These are phyloP conservation scores for Mariannaea sp. DNA, from an alignment of 2,329 filamentous ascomycete genomes.

Conservation along the genomic window DNA sequence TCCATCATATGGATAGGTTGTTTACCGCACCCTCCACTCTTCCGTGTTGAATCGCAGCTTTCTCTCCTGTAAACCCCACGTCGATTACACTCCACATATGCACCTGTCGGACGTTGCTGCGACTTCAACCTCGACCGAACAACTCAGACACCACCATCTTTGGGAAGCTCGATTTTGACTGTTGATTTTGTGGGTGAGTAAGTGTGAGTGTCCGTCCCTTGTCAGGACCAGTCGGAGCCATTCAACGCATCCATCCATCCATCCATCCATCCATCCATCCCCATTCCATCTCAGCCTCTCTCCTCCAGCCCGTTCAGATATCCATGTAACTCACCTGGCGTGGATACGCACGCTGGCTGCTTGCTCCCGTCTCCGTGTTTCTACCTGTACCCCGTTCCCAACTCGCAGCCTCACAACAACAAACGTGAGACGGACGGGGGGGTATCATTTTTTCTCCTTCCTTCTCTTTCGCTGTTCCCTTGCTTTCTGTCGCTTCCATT, in stretches of 20 bases:
- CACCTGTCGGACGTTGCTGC: constrained; percentile 32
- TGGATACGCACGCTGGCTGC: not conserved
- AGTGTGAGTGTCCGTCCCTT: no score
- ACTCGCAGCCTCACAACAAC: constrained; percentile 21
- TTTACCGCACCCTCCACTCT: constrained; percentile 25
- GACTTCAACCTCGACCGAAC: constrained; percentile 34
- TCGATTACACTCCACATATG: constrained; percentile 39
- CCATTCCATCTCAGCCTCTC: constrained; percentile 1
- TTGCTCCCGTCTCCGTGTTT: constrained; percentile 14
- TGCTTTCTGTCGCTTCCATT: constrained; percentile 12
- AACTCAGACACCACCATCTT: constrained; percentile 41
- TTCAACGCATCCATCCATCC: no score
- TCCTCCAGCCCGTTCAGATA: not conserved
- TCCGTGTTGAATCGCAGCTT: constrained; percentile 6
- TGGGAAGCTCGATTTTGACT: constrained; percentile 19
- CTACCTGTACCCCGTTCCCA: constrained; percentile 15
- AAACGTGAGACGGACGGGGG: constrained; percentile 18
- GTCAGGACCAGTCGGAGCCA: not conserved
- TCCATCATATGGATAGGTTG: constrained; percentile 17
- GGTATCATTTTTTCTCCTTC: no score
- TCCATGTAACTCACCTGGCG: not conserved
- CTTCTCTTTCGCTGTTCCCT: constrained; percentile 5
- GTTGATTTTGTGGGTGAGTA: constrained; percentile 14
- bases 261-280: no score
- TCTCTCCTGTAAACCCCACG: constrained; percentile 48